A percentile compares a stretch with the other conserved stretches of the same genome.
Conservation (phyloP, 1,139 yeast species). For the Debaryomyces udenii region DNA sequence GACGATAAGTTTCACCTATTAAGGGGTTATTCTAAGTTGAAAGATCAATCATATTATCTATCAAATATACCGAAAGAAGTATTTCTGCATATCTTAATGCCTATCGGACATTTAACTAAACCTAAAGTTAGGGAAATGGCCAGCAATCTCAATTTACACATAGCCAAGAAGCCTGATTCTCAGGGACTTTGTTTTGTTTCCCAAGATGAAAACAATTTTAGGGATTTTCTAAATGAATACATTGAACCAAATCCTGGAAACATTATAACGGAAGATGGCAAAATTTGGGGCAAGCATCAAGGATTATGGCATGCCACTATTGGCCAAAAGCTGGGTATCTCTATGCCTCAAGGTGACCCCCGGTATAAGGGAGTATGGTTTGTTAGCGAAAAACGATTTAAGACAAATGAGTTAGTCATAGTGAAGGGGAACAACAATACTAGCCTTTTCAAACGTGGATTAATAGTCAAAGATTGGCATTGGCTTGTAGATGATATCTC, state of each 20-base stretch:
- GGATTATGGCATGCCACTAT: slow-evolving; percentile 96
- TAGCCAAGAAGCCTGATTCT: slow-evolving; percentile 84
- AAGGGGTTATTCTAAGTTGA: slow-evolving; percentile 59
- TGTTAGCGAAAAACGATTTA: slow-evolving; percentile 68
- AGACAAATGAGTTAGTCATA: slow-evolving; percentile 72
- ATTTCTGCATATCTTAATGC: slow-evolving; percentile 62
- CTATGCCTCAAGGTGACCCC: slow-evolving; percentile 88
- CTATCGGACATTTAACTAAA: slow-evolving; percentile 77
- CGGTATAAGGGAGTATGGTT: slow-evolving; percentile 80
- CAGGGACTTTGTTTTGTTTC: slow-evolving; percentile 94
- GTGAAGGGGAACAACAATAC: slow-evolving; percentile 73
- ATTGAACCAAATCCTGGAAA: slow-evolving; percentile 75
- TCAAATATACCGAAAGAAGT: slow-evolving; percentile 61
- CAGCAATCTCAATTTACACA: slow-evolving; percentile 49
- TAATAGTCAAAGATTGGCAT: slow-evolving; percentile 50
- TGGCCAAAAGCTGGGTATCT: slow-evolving; percentile 79
- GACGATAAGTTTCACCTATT: slow-evolving; percentile 50
- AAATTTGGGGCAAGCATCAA: slow-evolving; percentile 74
- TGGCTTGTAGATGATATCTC: slow-evolving; percentile 43
- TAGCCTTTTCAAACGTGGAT: slow-evolving; percentile 50
- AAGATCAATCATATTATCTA: slow-evolving; percentile 91
- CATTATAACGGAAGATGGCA: slow-evolving; percentile 72
- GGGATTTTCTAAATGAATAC: slow-evolving; percentile 75
- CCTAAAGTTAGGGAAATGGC: slow-evolving; percentile 77
- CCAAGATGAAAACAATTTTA: slow-evolving; percentile 69